Evolutionary conservation across 1,139 yeast genomes (phyloP).

Genomic region (Pichia sp.): DNA sequence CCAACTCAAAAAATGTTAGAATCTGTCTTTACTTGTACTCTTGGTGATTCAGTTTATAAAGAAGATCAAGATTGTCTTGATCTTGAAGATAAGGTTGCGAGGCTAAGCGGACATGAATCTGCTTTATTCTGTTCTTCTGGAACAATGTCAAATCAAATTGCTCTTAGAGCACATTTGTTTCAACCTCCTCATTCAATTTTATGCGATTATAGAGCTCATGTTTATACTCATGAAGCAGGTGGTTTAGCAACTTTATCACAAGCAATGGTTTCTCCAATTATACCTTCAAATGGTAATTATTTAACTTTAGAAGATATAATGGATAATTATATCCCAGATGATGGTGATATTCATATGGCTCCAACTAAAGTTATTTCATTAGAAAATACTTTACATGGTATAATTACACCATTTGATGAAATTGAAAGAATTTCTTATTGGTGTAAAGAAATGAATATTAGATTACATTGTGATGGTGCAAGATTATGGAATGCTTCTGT

Average conservation of each 20-base stretch:
- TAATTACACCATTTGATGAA: constrained; percentile 76
- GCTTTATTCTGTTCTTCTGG: constrained; percentile 86
- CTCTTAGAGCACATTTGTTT: constrained; percentile 63
- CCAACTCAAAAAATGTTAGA: constrained; percentile 74
- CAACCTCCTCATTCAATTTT: constrained; percentile 86
- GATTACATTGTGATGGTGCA: constrained; percentile 91
- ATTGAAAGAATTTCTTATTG: constrained; percentile 64
- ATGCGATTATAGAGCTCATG: constrained; percentile 83
- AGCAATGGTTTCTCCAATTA: constrained; percentile 85
- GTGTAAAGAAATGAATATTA: constrained; percentile 58
- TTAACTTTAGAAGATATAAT: constrained; percentile 75
- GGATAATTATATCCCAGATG: constrained; percentile 60
- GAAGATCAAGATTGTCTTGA: constrained; percentile 69
- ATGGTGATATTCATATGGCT: constrained; percentile 81
- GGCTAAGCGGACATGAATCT: constrained; percentile 73
- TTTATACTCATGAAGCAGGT: constrained; percentile 80
- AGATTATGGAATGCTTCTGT: constrained; percentile 86
- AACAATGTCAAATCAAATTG: constrained; percentile 86
- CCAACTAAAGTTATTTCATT: constrained; percentile 81
- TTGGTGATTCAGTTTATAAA: constrained; percentile 85
- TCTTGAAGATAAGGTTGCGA: constrained; percentile 61
- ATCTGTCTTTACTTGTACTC: constrained; percentile 53
- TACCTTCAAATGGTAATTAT: constrained; percentile 66
- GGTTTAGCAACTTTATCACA: constrained; percentile 85
- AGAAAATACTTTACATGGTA: constrained; percentile 86